These are phyloP conservation scores for Cenchrus purpureus DNA, from an alignment of 176 grass and related monocot species.

Conservation along the genomic window DNA sequence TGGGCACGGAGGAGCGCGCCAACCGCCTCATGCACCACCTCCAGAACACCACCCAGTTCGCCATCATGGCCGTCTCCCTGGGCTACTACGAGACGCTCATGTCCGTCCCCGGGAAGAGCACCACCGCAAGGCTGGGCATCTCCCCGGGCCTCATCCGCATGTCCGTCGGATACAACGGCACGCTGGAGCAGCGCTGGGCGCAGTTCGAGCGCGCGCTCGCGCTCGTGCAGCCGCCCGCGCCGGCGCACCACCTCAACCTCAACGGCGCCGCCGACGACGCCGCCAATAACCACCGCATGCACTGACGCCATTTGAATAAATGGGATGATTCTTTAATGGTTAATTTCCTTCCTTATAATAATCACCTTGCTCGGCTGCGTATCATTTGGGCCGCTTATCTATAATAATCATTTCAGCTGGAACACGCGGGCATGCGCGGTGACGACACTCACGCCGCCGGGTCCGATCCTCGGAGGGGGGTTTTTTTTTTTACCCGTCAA, in stretches of 20 bases:
- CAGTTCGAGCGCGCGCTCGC: slow-evolving; percentile 86
- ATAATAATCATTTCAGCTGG: too few species aligned
- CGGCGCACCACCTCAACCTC: background rate
- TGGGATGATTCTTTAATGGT: too few species aligned
- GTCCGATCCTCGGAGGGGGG: too few species aligned
- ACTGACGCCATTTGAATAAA: background rate
- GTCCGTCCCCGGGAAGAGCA: slow-evolving; percentile 92
- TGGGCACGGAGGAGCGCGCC: slow-evolving; percentile 89
- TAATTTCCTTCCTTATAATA: too few species aligned
- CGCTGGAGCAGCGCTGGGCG: slow-evolving; percentile 86
- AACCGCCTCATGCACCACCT: slow-evolving; percentile 95
- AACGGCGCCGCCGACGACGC: background rate
- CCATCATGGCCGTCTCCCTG: slow-evolving; percentile 94
- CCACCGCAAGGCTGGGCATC: slow-evolving; percentile 70
- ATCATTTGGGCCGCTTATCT: too few species aligned
- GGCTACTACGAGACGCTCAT: slow-evolving; percentile 97
- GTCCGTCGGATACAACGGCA: slow-evolving; percentile 90
- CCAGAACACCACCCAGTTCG: slow-evolving; percentile 96
- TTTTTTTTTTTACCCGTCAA: too few species aligned
- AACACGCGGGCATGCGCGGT: too few species aligned
- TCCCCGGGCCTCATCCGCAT: slow-evolving; percentile 83
- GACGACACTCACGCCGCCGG: too few species aligned
- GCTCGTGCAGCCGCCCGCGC: slow-evolving; percentile 44
- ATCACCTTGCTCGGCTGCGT: too few species aligned
- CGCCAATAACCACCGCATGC: slow-evolving; percentile 34